These are phyloP conservation scores for Colletotrichum costaricense DNA, from an alignment of 2,329 filamentous ascomycete genomes.

Conservation along the genomic window DNA sequence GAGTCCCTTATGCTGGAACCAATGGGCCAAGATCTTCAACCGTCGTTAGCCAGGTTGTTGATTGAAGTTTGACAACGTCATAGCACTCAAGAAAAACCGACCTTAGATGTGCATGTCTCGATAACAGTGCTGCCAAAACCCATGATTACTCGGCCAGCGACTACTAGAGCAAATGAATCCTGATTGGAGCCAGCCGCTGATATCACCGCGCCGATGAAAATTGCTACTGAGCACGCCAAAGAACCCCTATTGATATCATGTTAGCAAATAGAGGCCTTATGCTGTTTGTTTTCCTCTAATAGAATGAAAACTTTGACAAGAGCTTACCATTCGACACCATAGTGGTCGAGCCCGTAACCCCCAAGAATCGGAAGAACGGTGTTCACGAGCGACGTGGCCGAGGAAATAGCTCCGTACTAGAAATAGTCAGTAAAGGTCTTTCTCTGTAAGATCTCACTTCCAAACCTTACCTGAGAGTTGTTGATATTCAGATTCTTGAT, in stretches of 20 bases:
- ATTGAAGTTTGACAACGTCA: not conserved
- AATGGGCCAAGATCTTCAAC: not conserved
- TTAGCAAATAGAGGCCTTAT: not conserved
- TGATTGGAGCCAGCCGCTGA: not conserved
- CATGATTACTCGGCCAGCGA: not conserved
- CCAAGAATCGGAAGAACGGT: not conserved
- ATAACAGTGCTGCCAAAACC: not conserved
- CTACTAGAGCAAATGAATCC: not conserved
- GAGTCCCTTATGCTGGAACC: not conserved
- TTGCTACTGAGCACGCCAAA: not conserved
- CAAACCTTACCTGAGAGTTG: not conserved
- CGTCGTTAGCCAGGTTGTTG: not conserved
- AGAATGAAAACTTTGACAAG: not conserved
- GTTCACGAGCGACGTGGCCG: not conserved
- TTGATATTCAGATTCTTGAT: not conserved
- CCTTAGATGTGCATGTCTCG: not conserved
- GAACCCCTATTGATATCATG: not conserved
- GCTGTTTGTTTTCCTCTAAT: not conserved
- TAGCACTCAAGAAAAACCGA: rapidly evolving
- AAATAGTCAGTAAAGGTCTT: not conserved
- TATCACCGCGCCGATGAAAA: not conserved
- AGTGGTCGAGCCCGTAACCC: not conserved
- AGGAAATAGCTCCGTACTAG: not conserved
- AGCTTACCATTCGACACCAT: not conserved
- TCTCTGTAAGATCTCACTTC: not conserved